Evolutionary conservation across 2,329 filamentous ascomycete genomes (phyloP), one percentile per base, ranked within the genome.

Genomic region (Aspergillus sp.): DNA sequence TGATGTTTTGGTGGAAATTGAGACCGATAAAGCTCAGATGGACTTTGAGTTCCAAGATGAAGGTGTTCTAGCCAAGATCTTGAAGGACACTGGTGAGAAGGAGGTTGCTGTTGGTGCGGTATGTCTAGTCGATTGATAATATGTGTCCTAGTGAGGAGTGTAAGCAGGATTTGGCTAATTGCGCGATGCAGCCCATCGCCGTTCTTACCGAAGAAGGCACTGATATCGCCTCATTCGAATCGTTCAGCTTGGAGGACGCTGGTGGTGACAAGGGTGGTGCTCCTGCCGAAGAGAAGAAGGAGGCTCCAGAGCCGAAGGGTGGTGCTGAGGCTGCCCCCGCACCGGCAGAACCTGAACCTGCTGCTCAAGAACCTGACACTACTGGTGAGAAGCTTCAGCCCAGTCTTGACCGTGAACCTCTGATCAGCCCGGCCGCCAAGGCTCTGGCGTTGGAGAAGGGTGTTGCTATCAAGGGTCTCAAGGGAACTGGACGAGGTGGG

Each of bases 1-100:
- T 68, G 93, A 98, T 68, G 93, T 98, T 41, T 76, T 98, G 59
- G 90, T 95, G 58, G 90, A 95, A 78, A 95, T 97, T 63, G 93
- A 98, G 80, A 98, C 93, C 61, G 93, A 98, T 74, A 98, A 98
- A 80, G 93, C 93, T 55, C 93, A 97, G 77, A 98, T 98, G 93
- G 93, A 98, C 77, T 97, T 98, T 69, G 93, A 98, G 73, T 97
- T 94, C 74, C 93, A 98, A 73, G 93, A 98, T 65, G 93, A 97
- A 68, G 93, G 91, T 76, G 80, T 94, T 51, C 79, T 98, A 58
- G 91, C 93, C 63, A 95, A 95, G 80, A 80, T 97, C 54, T 77
- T 98, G 64, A 93, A 89, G 75, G 86, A 95, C 41, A 84, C 85
- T 50, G 94, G 94, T 56, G 85, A 85, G 71, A 98, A 97, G 78